Evolutionary conservation across 2,329 filamentous ascomycete genomes (phyloP).

Genomic region (Cladosporium oxysporum): DNA sequence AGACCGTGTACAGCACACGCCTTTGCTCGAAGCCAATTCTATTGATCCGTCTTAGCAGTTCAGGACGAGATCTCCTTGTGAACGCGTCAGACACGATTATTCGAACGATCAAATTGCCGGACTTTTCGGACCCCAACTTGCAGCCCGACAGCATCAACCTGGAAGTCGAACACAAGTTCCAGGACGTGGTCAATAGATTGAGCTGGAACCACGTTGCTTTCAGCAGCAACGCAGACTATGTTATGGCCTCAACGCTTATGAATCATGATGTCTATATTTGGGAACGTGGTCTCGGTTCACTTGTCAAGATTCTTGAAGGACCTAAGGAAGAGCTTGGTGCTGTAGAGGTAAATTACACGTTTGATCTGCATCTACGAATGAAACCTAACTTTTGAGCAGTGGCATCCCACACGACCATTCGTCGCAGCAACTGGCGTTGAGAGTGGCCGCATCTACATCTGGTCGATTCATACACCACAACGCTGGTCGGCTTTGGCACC

Average conservation of each 20-base stretch:
- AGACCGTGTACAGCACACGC: conserved; percentile 86
- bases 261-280: conserved; percentile 99
- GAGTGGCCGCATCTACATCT: conserved; percentile 89
- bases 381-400: conserved; percentile 44
- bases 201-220: conserved; percentile 98
- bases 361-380: conserved; percentile 1
- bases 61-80: conserved; percentile 83
- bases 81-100: conserved; percentile 96
- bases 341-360: conserved; percentile 59
- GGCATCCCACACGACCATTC: conserved; percentile 86
- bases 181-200: conserved; percentile 91
- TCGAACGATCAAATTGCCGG: conserved; percentile 85
- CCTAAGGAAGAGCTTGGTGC: conserved; percentile 95
- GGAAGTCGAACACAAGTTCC: conserved; percentile 95
- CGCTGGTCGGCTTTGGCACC: conserved; percentile 96
- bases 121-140: conserved; percentile 63
- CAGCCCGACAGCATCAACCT: conserved; percentile 85
- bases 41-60: conserved; percentile 78
- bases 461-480: conserved; percentile 93
- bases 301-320: conserved; percentile 95
- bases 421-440: conserved; percentile 91
- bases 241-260: conserved; percentile 94
- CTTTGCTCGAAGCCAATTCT: conserved; percentile 87
- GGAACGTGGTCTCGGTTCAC: conserved; percentile 89
- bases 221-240: conserved; percentile 90